A percentile compares a stretch with the other conserved stretches of the same genome.
These are phyloP conservation scores for Claviceps pazoutovae DNA, from an alignment of 2,329 filamentous ascomycete species.

Conservation along the genomic window DNA sequence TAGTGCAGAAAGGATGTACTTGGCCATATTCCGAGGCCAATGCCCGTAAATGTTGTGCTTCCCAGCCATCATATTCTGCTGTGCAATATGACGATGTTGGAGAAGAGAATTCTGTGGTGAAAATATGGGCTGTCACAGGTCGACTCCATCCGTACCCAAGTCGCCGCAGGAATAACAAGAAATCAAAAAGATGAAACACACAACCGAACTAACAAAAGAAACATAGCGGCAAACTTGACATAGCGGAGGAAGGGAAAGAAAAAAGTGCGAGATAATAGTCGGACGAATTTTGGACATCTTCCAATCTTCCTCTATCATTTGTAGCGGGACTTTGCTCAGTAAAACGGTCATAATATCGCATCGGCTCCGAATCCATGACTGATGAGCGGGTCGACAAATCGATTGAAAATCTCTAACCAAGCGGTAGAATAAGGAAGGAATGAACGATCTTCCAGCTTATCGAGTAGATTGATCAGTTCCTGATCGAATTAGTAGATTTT, in stretches of 20 bases:
- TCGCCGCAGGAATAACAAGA: constrained; percentile 21
- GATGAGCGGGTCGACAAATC: neutral
- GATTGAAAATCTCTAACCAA: neutral
- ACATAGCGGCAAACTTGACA: neutral
- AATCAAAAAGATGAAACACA: constrained; percentile 8
- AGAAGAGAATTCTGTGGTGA: constrained; percentile 25
- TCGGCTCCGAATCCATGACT: neutral
- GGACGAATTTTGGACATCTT: neutral
- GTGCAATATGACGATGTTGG: constrained; percentile 24
- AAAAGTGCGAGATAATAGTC: neutral
- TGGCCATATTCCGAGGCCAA: constrained; percentile 19
- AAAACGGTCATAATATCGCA: neutral
- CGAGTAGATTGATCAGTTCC: constrained; percentile 16
- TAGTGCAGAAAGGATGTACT: constrained; percentile 21
- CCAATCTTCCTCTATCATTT: neutral
- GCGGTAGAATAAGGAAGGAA: neutral
- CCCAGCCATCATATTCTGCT: constrained; percentile 24
- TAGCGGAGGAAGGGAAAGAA: neutral
- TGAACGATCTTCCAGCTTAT: constrained; percentile 1
- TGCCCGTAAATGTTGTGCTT: constrained; percentile 21
- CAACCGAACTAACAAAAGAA: constrained; percentile 5
- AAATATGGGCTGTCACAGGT: constrained; percentile 26
- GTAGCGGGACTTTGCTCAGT: neutral
- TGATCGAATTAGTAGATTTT: constrained; percentile 15
- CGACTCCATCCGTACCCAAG: constrained; percentile 20